Evolutionary conservation across 805 yeast species (phyloP).

Genomic region (Starmerella powellii): DNA sequence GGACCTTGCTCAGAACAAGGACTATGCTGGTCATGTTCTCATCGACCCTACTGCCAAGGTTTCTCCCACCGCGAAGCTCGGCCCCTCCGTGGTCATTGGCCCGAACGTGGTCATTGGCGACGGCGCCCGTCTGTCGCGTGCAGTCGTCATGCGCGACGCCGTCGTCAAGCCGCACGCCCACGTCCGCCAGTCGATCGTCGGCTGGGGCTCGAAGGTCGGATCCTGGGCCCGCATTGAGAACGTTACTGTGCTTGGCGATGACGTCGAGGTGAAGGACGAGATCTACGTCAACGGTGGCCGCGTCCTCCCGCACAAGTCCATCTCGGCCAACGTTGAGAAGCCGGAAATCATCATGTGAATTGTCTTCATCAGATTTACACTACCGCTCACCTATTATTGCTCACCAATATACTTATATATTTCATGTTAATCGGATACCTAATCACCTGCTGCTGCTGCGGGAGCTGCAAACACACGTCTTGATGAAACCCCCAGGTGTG

Average conservation of each 20-base stretch:
- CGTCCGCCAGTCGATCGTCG: slow-evolving; percentile 95
- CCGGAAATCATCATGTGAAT: slow-evolving; percentile 90
- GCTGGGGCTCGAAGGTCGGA: slow-evolving; percentile 98
- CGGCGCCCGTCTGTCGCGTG: slow-evolving; percentile 96
- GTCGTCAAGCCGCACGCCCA: slow-evolving; percentile 93
- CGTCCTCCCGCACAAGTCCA: slow-evolving; percentile 96
- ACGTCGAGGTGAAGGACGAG: slow-evolving; percentile 96
- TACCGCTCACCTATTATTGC: no score
- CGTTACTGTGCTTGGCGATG: slow-evolving; percentile 96
- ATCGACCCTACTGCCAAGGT: slow-evolving; percentile 92
- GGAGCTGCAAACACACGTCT: no score
- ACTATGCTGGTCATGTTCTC: slow-evolving; percentile 80
- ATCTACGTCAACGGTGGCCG: slow-evolving; percentile 98
- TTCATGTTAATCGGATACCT: no score
- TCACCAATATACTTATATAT: no score
- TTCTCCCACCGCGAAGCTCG: slow-evolving; percentile 85
- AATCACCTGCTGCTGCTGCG: no score
- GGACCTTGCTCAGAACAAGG: slow-evolving; percentile 49
- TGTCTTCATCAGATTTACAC: no score
- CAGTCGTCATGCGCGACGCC: slow-evolving; percentile 84
- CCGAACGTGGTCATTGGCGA: slow-evolving; percentile 93
- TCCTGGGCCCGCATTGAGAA: slow-evolving; percentile 98
- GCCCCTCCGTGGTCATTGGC: slow-evolving; percentile 96
- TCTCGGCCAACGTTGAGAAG: slow-evolving; percentile 89
- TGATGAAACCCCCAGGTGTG: no score